phyloP scores from a whole-genome alignment of 2,329 filamentous ascomycete species.

The Penicillium sumatraense region DNA sequence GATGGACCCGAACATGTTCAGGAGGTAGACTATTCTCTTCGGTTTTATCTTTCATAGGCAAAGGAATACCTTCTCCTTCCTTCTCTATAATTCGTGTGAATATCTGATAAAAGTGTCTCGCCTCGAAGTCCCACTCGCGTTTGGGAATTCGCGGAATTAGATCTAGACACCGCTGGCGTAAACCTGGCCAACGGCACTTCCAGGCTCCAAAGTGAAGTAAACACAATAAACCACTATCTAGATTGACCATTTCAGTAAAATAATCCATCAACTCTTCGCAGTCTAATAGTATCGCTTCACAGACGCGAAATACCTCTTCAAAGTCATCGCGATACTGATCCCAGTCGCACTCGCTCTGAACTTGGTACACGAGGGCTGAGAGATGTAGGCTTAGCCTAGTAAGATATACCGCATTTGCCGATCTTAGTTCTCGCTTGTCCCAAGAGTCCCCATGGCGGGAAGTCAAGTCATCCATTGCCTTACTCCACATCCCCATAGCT shows the following conservation, averaged over 20 bases:
- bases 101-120: slow-evolving; percentile 19
- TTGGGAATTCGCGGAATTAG: slow-evolving; percentile 18
- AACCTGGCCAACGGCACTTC: slow-evolving; percentile 27
- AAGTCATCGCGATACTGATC: slow-evolving; percentile 13
- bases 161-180: slow-evolving; percentile 23
- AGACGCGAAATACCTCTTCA: slow-evolving; percentile 13
- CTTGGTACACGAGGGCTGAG: slow-evolving; percentile 7
- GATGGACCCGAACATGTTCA: slow-evolving; percentile 18
- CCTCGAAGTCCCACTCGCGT: slow-evolving; percentile 22
- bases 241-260: slow-evolving; percentile 12
- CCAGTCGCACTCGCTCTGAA: slow-evolving; percentile 18
- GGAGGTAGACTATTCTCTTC: slow-evolving; percentile 7
- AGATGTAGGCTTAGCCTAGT: slow-evolving; percentile 9
- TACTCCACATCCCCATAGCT: slow-evolving; percentile 8
- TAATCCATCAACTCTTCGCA: slow-evolving; percentile 11
- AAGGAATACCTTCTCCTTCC: slow-evolving; percentile 14
- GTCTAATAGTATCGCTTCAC: slow-evolving; percentile 13
- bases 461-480: slow-evolving; percentile 13
- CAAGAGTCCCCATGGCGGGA: slow-evolving; percentile 4
- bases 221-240: slow-evolving; percentile 24
- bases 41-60: neutral
- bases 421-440: slow-evolving; percentile 8
- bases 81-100: slow-evolving; percentile 23
- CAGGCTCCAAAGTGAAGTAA: slow-evolving; percentile 24
- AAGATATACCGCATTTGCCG: slow-evolving; percentile 14